Percentiles rank a stretch among this genome's conserved stretches.
Evolutionary conservation across 805 yeast species (phyloP).

Genomic region (Saccharomyces mikatae): DNA sequence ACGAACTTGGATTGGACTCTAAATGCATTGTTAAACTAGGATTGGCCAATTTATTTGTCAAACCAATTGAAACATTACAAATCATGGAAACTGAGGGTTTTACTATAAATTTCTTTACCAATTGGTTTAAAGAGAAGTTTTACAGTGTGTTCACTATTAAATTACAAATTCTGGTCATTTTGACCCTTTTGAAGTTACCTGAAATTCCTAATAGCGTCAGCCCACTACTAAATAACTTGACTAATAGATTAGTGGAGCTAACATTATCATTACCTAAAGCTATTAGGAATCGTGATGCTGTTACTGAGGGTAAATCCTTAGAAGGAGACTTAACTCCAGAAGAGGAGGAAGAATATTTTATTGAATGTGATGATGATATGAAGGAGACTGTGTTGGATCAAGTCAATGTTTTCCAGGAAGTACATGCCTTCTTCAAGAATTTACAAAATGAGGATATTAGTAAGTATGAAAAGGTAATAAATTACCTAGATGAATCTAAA

Average conservation of each 20-base stretch:
- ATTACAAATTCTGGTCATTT: conserved; percentile 57
- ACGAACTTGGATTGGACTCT: conserved; percentile 32
- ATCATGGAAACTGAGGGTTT: conserved; percentile 40
- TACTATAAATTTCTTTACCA: conserved; percentile 42
- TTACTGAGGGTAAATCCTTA: conserved; percentile 43
- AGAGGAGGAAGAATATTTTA: conserved; percentile 45
- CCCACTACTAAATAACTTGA: conserved; percentile 40
- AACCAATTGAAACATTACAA: conserved; percentile 48
- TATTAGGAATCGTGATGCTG: conserved; percentile 52
- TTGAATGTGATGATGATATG: conserved; percentile 65
- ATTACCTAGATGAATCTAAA: conserved; percentile 26
- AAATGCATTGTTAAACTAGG: conserved; percentile 49
- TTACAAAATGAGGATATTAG: conserved; percentile 41
- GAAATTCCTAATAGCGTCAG: conserved; percentile 33
- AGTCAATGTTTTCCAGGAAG: conserved; percentile 58
- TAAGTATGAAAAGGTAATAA: conserved; percentile 35
- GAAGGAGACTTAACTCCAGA: conserved; percentile 26
- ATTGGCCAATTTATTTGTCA: conserved; percentile 54
- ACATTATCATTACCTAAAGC: conserved; percentile 66
- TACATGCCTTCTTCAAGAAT: conserved; percentile 45
- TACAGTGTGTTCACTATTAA: conserved; percentile 72
- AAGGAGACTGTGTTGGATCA: conserved; percentile 73
- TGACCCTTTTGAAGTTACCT: conserved; percentile 41
- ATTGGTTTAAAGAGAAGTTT: conserved; percentile 57
- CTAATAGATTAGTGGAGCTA: conserved; percentile 42